Evolutionary conservation across 2,329 filamentous ascomycete genomes (phyloP), one percentile per base, ranked within the genome.

Genomic region (Xylariaceae sp.): DNA sequence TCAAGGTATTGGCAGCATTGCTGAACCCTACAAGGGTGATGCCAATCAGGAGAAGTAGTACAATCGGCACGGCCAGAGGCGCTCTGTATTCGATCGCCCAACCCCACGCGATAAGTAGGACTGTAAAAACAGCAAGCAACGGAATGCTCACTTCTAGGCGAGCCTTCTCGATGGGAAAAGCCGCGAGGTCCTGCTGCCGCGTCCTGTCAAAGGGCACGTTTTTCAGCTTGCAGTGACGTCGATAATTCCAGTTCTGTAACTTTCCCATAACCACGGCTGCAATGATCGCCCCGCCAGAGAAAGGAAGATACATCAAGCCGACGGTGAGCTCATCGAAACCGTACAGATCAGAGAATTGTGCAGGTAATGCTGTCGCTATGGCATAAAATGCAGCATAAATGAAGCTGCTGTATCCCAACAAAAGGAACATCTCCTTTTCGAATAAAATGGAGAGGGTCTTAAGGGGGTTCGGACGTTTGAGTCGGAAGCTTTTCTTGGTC

Each of bases 181-280:
- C 56, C 0, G 49, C 38, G 26, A 68, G 54, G 39, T 67, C 59
- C 24, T 63, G 60, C 44, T 63, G 67, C 32, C 71, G 69, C 38
- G 64, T 72, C 42, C 64, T 67, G 28, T 66, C 67, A 44, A 79
- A 68, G 0, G 65, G 56, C n/a, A 82, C 61, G 9, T 72, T 71
- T 2, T 72, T 61, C 2, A 61, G 63, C 9, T 59, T 57, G 15
- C 78, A 78, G 39, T 77, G 66, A 3, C 78, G 71, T 1, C 70
- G 64, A 55, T 79, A 85, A 50, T 81, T 83, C 65, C 72, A 74
- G 54, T 85, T 81, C 4, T 82, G 65, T 3, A 81, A 41, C 19
- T 64, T 65, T 4, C 79, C 75, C 15, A 63, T 59, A 12, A 55
- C 45, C 18, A 60, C 42, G 1, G 62, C 62, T 2, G 65, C 55